Base-by-base conservation (phyloP, 2,329 filamentous ascomycete genomes). In the Dryadomyces quercus-mongolicae region DNA sequence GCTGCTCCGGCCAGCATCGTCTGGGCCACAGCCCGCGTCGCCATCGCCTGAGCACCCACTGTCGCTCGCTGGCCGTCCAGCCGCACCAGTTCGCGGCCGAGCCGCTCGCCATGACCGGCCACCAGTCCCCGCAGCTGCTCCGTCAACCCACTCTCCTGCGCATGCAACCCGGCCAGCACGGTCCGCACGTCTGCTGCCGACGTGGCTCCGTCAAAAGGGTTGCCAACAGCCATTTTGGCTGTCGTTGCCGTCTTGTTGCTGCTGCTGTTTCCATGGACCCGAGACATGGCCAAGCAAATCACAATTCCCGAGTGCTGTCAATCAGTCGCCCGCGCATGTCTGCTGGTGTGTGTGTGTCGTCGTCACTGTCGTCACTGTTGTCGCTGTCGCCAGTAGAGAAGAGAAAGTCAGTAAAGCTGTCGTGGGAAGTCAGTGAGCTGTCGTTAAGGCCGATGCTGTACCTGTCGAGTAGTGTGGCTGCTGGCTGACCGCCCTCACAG, bases 31-130 rank as follows among this genome's bases (percentile, higher is more conserved):
- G 84, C 77, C 58, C 92, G 82, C 15, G 90, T 86, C 51, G 87
- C 85, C 63, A 91, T 86, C 51, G 86, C 87, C 66, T 97, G 93
- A 5, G 89, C 82, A 56, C 90, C 90, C 36, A 97, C 79, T 59
- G 91, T 86, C 45, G 91, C 91, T 60, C 93, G 87, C 54, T 96
- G 78, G 34, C 95, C 77, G 69, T 98, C 93, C 59, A 98, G 78
- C 18, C 92, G 86, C 57, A 84, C 84, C 51, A 98, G 77, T 64
- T 96, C 89, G 60, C 90, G 86, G 20, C 86, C 85, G 51, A 98
- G 80, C 31, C 47, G 47, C 65, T 95, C 87, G 57, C 88, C 83
- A 66, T 97, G 34, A 34, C 44, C 38, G 21, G 21, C 38, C 44
- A 40, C 54, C 44, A 51, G 43, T 21, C 49, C n/a, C 49, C 1